Conservation (phyloP, 352 stramenopile genomes). For the Phytophthora rubi region DNA sequence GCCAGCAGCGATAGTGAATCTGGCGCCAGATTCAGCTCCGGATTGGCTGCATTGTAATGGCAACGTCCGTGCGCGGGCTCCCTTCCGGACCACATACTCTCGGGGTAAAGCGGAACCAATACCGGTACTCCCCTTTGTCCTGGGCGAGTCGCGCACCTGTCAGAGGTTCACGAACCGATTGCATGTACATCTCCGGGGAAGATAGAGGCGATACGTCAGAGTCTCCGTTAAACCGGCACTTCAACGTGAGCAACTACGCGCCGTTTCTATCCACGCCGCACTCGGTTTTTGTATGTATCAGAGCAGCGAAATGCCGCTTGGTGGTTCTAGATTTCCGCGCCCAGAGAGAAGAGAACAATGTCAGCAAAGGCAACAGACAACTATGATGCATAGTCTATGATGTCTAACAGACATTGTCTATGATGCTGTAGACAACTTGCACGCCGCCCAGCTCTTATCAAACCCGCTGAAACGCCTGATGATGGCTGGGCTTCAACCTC, state of each 20-base stretch:
- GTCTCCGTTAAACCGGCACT: conserved; percentile 21
- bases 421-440: not conserved
- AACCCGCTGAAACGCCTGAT: not conserved
- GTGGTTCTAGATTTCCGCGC: conserved; percentile 24
- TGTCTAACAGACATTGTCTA: no score
- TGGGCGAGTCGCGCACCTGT: no score
- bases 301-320: conserved; percentile 29
- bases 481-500: not conserved
- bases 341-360: not conserved
- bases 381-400: no score
- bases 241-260: conserved; percentile 12
- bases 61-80: no score
- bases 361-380: no score
- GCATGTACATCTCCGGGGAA: no score
- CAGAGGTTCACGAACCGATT: not conserved
- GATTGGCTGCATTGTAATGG: not conserved
- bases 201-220: no score
- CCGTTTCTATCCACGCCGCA: conserved; percentile 8
- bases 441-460: not conserved
- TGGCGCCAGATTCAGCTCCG: not conserved
- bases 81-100: no score
- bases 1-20: not conserved
- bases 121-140: no score
- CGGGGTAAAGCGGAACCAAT: no score
- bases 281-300: conserved; percentile 18